These are phyloP conservation scores for Linnemannia hyalina DNA, from an alignment of 192 early-diverging fungal species.

Conservation along the genomic window DNA sequence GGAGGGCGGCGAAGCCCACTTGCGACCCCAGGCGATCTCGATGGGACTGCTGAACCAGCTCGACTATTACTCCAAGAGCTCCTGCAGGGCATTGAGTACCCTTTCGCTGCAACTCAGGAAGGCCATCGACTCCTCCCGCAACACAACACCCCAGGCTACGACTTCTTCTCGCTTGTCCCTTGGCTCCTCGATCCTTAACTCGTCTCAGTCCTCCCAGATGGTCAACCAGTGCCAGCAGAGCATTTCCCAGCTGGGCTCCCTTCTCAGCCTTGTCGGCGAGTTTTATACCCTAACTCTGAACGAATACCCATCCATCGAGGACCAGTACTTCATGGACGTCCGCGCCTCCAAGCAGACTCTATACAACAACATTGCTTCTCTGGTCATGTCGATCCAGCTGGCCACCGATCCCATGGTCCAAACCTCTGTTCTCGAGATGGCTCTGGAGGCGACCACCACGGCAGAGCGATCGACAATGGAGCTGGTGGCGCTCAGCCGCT, in stretches of 20 bases:
- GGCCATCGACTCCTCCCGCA: slow-evolving; percentile 26
- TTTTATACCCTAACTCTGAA: slow-evolving; percentile 55
- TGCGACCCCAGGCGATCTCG: slow-evolving; percentile 3
- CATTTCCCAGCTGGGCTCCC: slow-evolving; percentile 43
- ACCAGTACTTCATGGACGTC: slow-evolving; percentile 63
- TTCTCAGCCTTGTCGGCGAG: slow-evolving; percentile 49
- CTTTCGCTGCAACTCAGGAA: slow-evolving; percentile 42
- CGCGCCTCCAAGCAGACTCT: slow-evolving; percentile 71
- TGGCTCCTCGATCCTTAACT: slow-evolving; percentile 38
- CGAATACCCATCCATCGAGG: slow-evolving; percentile 49
- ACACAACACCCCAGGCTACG: not conserved
- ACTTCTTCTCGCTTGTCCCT: slow-evolving; percentile 28
- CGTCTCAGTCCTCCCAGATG: slow-evolving; percentile 51
- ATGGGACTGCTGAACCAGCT: slow-evolving; percentile 37
- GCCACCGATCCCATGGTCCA: slow-evolving; percentile 72
- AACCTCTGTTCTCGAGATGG: slow-evolving; percentile 63
- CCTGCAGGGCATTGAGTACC: slow-evolving; percentile 36
- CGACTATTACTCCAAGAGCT: slow-evolving; percentile 53
- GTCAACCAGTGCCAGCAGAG: slow-evolving; percentile 50
- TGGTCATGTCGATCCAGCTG: slow-evolving; percentile 70
- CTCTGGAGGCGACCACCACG: slow-evolving; percentile 61
- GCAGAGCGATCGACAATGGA: slow-evolving; percentile 70
- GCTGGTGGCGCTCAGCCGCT: slow-evolving; percentile 62
- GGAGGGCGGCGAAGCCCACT: slow-evolving; percentile 7
- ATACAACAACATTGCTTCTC: slow-evolving; percentile 73